Base-by-base conservation (phyloP, 148 eudicot genomes). In the Fagopyrum homotropicum region DNA sequence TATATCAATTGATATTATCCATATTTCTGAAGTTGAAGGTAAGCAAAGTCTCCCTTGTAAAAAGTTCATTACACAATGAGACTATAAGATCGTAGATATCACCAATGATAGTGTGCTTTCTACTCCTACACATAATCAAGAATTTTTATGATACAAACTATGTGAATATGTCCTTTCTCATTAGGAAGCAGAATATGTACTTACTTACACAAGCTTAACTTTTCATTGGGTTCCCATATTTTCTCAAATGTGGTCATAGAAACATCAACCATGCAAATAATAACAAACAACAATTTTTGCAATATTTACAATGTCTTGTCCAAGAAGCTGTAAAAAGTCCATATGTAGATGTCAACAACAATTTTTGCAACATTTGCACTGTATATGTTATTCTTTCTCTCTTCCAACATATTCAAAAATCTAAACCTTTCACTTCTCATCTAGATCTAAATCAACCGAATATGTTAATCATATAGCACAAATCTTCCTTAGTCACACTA, bases 211-310 rank as follows among this genome's bases (percentile, higher is more conserved):
- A 45, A 72, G 52, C 71, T 47, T 48, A 75, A 47, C 68, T 48
- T 75, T 75, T 78, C 79, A 75, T 81, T 81, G 0, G 81, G 75
- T 30, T 82, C 84, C 87, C 87, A 84, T 56, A 84, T 84, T 73
- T 84, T 81, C 14, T 84, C 87, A 46, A 79, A n/a, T 22, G 87
- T 81, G 49, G 87, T 84, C 82, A 84, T 75, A 45, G 56, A 72
- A 75, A 82, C 84, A 61, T 84, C 87, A 66, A 79, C 77, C 87
- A 84, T 81, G 57, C 87, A 79, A 26, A 84, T 73, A 63, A 80
- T 75, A 75, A 82, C 84, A 22, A 35, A 79, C 75, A 19, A 80
- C 64, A 14, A 81, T 43, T 77, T 84, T 84, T 7, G 74, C 57
- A n/a, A 76, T 47, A 51, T 72, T 81, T 56, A 84, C 73, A 19